Evolutionary conservation across 805 yeast species (phyloP).

Genomic region (Candida yuanshanica): DNA sequence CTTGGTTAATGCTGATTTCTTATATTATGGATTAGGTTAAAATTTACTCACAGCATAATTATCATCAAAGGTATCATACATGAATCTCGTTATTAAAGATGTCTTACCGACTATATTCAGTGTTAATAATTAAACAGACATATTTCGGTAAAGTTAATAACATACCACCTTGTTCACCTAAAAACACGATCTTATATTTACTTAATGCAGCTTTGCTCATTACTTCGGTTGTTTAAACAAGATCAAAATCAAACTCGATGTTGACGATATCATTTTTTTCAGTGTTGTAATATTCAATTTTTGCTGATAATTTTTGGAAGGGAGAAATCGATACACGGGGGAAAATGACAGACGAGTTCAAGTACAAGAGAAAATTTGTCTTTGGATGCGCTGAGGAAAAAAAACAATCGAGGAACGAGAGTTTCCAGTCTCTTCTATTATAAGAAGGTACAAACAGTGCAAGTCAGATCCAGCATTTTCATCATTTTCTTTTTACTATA

Average conservation of each 20-base stretch:
- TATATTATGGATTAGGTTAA: neutral
- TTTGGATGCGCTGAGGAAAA: too few relatives aligned
- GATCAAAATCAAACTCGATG: too few relatives aligned
- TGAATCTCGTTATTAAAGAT: slow-evolving; percentile 91
- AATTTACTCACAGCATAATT: slow-evolving; percentile 56
- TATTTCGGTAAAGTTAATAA: neutral
- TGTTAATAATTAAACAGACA: slow-evolving; percentile 1
- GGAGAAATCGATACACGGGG: neutral
- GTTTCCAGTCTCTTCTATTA: too few relatives aligned
- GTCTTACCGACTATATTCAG: slow-evolving; percentile 75
- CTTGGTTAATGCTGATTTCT: neutral
- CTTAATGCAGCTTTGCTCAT: slow-evolving; percentile 29
- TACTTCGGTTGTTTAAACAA: neutral
- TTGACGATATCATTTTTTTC: slow-evolving; percentile 1
- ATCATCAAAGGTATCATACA: slow-evolving; percentile 96
- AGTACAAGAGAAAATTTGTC: too few relatives aligned
- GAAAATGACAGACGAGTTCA: neutral
- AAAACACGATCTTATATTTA: slow-evolving; percentile 84
- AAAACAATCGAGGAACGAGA: too few relatives aligned
- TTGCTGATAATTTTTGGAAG: neutral
- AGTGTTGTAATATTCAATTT: too few relatives aligned
- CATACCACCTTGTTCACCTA: slow-evolving; percentile 72
- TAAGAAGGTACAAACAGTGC: too few relatives aligned
- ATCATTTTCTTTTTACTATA: too few relatives aligned
- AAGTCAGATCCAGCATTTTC: too few relatives aligned